Evolutionary conservation across 192 early-diverging fungal genomes (phyloP), one percentile per base, ranked within the genome.

Genomic region (Piromyces sp.): DNA sequence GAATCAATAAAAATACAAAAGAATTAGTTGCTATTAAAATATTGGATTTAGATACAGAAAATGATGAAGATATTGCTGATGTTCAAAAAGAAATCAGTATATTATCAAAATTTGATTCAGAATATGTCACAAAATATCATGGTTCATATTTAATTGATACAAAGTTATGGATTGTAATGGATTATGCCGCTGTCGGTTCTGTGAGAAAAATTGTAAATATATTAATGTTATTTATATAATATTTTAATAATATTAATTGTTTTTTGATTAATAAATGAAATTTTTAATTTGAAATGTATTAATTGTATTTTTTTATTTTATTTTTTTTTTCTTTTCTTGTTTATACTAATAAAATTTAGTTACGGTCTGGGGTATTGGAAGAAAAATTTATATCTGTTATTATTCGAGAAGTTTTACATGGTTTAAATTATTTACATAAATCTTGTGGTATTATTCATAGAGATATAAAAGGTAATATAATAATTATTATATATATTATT

Each of bases 141-240:
- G 96, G 95, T 36, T 94, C 93, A 40, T 93, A 94, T 79, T 85
- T 98, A 42, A 92, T 95, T 83, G 95, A 93, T 29, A 96, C 95
- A 30, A 97, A 96, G 81, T 89, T 99, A 51, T 99, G 98, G 96
- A 94, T 99, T 83, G 91, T 98, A 82, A 98, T 99, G 96, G 98
- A 98, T 83, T 97, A 95, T 88, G 96, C 95, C 12, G 96, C 91
- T 7, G 96, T 96, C 30, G 98, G 98, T 80, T 97, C 95, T 82
- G 89, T 99, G 51, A 86, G 94, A 81, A 87, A 88, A 28, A 86
- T 95, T 84, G 94, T 95, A 86, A 30, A 36, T 36, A 36, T 36
- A 36, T 36, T 7, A 7, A 12, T n/a, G n/a, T n/a, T n/a, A n/a
- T n/a, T n/a, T n/a, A n/a, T n/a, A n/a, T n/a, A n/a, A n/a, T n/a